A percentile compares a stretch with the other conserved stretches of the same genome.
phyloP scores from a whole-genome alignment of 2,329 filamentous ascomycete genomes.

The Fusarium irregulare region DNA sequence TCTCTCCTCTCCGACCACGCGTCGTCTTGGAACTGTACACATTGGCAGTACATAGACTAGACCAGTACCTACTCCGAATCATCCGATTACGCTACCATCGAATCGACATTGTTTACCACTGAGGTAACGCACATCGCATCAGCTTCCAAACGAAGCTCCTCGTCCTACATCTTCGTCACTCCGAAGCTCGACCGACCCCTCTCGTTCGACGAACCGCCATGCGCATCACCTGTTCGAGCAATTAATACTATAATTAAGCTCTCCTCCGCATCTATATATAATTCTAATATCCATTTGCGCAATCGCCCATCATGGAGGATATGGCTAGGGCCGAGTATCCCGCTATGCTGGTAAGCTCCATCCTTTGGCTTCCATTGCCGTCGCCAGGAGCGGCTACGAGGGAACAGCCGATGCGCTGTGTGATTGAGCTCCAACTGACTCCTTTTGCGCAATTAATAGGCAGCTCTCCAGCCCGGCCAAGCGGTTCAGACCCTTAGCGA shows the following conservation, averaged over 20 bases:
- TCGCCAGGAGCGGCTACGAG: background rate
- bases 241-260: slow-evolving; percentile 30
- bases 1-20: slow-evolving; percentile 18
- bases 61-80: slow-evolving; percentile 20
- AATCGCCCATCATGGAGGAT: slow-evolving; percentile 72
- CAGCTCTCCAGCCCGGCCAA: slow-evolving; percentile 81
- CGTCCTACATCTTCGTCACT: slow-evolving; percentile 20
- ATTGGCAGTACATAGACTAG: slow-evolving; percentile 5
- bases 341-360: slow-evolving; percentile 83
- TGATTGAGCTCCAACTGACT: slow-evolving; percentile 28
- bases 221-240: slow-evolving; percentile 29
- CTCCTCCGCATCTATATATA: slow-evolving; percentile 29
- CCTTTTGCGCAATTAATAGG: slow-evolving; percentile 61
- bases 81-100: slow-evolving; percentile 19
- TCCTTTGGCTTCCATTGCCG: slow-evolving; percentile 9
- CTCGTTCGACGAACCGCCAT: slow-evolving; percentile 27
- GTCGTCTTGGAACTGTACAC: slow-evolving; percentile 15
- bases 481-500: slow-evolving; percentile 86
- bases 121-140: slow-evolving; percentile 12
- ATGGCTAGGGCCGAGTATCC: slow-evolving; percentile 92
- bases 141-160: slow-evolving; percentile 19
- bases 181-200: slow-evolving; percentile 39
- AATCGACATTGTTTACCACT: slow-evolving; percentile 10
- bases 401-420: background rate
- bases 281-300: slow-evolving; percentile 31